phyloP scores from a whole-genome alignment of 306 rosid genomes.

The Pterocarpus macrocarpus region DNA sequence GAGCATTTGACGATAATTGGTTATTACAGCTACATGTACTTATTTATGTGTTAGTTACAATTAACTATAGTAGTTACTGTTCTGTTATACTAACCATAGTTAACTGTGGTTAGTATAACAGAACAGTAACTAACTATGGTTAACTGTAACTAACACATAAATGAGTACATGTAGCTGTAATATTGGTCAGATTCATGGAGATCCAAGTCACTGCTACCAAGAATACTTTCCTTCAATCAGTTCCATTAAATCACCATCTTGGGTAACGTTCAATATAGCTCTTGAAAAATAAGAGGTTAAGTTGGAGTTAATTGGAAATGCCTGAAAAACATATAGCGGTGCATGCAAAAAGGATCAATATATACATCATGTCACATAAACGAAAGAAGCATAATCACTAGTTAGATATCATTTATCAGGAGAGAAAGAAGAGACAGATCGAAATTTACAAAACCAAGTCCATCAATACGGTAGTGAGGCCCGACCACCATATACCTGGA shows the following conservation, averaged over 20 bases:
- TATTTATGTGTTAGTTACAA: too few species aligned
- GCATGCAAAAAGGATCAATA: background rate
- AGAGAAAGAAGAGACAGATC: background rate
- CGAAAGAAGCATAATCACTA: background rate
- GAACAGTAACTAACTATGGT: too few species aligned
- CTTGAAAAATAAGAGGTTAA: conserved; percentile 37
- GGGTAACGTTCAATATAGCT: conserved; percentile 19
- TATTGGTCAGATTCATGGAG: background rate
- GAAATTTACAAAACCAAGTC: conserved; percentile 53
- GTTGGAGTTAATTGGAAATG: conserved; percentile 1
- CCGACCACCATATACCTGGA: conserved; percentile 1
- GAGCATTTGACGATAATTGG: background rate
- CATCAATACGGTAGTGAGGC: conserved; percentile 29
- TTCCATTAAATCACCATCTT: background rate
- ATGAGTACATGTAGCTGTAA: too few species aligned
- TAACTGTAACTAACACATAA: too few species aligned
- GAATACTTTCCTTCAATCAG: background rate
- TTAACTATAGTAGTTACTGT: too few species aligned
- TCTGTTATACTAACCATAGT: too few species aligned
- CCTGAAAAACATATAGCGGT: conserved; percentile 3
- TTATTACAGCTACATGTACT: too few species aligned
- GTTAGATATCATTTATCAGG: background rate
- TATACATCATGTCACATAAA: too few species aligned
- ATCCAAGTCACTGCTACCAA: conserved; percentile 7
- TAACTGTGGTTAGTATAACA: too few species aligned